Base-by-base conservation (phyloP, 2,329 filamentous ascomycete genomes). In the Ceratocystis eucalypticola region DNA sequence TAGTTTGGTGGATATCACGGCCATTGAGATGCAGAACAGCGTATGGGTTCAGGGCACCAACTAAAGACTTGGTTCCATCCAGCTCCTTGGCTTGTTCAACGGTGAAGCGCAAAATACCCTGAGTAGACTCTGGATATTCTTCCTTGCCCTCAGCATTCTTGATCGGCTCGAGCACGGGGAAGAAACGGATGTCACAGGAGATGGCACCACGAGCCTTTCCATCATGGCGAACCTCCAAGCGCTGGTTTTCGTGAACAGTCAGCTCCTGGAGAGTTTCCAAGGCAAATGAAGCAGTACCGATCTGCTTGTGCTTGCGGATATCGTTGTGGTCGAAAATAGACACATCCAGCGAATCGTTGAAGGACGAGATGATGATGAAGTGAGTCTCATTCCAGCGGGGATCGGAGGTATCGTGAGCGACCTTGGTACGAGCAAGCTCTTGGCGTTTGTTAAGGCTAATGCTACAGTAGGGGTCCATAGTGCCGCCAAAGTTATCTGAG, bases 381-480 rank as follows among this genome's bases (percentile, higher is more conserved):
- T 96, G 86, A 0, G 94, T 99, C 77, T 99, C 93, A 72, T 94
- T 95, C 94, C 94, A 99, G 71, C 88, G 84, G 5, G 94, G 94
- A 72, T 91, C 95, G 63, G 87, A 79, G 66, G 88, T 94, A 72
- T 96, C 91, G 68, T 87, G 84, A 69, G 96, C 79, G 1, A 86
- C 89, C 81, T 97, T 96, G 57, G 94, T 99, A 72, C 88, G 87
- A 46, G 89, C 94, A 63, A 99, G 83, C 67, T 89, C 84, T 66
- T 85, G 82, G 63, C 93, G 86, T 71, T 86, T 85, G 76, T 96
- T 96, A 73, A 99, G 81, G 6, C 90, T 93, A 61, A 97, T 80
- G 15, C 87, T 83, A 0, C 88, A 86, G 71, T 97, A 99, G 5
- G 95, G 94, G 77, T 99, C 94, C 30, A 92, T 86, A 25, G 89